Base-by-base conservation (phyloP, 2,329 filamentous ascomycete genomes). In the Arthrobotrys entomopaga region DNA sequence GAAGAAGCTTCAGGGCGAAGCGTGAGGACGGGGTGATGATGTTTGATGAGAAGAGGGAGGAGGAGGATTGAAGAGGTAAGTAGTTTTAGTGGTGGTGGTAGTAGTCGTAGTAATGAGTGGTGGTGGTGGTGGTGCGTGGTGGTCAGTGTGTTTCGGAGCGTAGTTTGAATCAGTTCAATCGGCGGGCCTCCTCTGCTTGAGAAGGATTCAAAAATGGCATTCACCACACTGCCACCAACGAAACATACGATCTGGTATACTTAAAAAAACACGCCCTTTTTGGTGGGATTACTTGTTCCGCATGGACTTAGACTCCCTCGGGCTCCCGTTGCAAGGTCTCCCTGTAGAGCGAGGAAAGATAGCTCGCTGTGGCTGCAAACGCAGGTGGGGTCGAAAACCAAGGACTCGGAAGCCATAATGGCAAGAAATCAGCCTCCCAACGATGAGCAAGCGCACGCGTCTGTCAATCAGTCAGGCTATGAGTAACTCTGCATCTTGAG, bases 351-450 rank as follows among this genome's bases (percentile, higher is more conserved):
- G 29, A 34, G 22, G 53, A 20, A 42, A 57, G n/a, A n/a, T n/a
- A n/a, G n/a, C 13, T 15, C 6, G 26, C 42, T 43, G 38, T 64
- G 50, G 34, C 20, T 56, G 15, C 50, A 73, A 73, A 66, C 60
- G 42, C 50, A 61, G 69, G 69, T 73, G 69, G 69, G 69, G 69
- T 73, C 63, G 26, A 66, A 73, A 63, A 73, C 56, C 69, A 61
- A 73, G 56, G 40, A 57, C 69, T 48, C 40, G 54, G 54, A 34
- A 49, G 69, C 69, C 69, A 73, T 66, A 73, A 73, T 73, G 69
- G 69, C 69, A 73, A 34, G 61, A 73, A 73, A 63, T 73, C 69
- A 73, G 69, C 69, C 69, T 73, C 57, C 38, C 50, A 22, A 42
- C 19, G 34, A 22, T 66, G 69, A 61, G 50, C 52, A 66, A 58